Conservation (phyloP, 2,329 filamentous ascomycete species). For the Septoria petroselini region DNA sequence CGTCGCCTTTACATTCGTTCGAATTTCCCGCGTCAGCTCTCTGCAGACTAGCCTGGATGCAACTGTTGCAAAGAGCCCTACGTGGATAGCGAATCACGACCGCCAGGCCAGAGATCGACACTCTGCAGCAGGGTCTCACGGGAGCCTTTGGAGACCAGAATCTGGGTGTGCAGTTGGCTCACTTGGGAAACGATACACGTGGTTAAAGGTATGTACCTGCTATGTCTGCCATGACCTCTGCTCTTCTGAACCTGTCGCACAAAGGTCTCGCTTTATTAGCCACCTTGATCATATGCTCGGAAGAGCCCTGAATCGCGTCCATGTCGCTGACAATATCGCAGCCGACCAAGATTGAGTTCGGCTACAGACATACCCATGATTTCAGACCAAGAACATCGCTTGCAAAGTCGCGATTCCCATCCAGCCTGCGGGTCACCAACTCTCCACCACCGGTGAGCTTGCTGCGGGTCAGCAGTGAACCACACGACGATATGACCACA, state of each 20-base stretch:
- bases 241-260: background rate
- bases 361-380: slow-evolving; percentile 49
- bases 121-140: slow-evolving; percentile 21
- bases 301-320: slow-evolving; percentile 23
- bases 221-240: background rate
- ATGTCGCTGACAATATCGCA: slow-evolving; percentile 54
- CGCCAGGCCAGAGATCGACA: slow-evolving; percentile 21
- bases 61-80: slow-evolving; percentile 16
- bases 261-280: background rate
- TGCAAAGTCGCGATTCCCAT: slow-evolving; percentile 42
- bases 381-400: slow-evolving; percentile 43
- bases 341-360: slow-evolving; percentile 48
- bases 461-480: slow-evolving; percentile 43
- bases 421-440: slow-evolving; percentile 41
- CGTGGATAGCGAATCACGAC: slow-evolving; percentile 23
- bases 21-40: slow-evolving; percentile 25
- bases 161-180: slow-evolving; percentile 17
- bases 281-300: slow-evolving; percentile 27
- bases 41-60: slow-evolving; percentile 24
- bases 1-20: slow-evolving; percentile 24
- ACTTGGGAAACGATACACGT: slow-evolving; percentile 17
- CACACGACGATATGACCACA: slow-evolving; percentile 46
- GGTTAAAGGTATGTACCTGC: slow-evolving; percentile 8
- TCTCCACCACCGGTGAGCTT: slow-evolving; percentile 37
- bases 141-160: slow-evolving; percentile 22